Percentiles rank a stretch among this genome's conserved stretches.
phyloP scores from a whole-genome alignment of 805 yeast genomes.

The Saccharomycodes ludwigii region DNA sequence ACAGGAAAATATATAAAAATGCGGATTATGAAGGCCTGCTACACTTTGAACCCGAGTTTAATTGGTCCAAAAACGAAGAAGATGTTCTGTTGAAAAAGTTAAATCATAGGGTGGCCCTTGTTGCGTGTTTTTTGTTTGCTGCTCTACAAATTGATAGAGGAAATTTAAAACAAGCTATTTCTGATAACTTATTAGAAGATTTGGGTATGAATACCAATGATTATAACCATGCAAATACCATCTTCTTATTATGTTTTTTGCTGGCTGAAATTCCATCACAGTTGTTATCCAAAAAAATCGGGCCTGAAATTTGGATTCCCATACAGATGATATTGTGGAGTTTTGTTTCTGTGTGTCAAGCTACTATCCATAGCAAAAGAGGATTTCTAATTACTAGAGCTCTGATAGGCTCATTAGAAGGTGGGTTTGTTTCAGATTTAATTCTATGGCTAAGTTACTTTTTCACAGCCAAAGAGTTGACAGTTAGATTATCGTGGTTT shows the following conservation, averaged over 20 bases:
- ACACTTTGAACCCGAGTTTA: slow-evolving; percentile 42
- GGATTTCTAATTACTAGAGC: slow-evolving; percentile 37
- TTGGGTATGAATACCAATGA: slow-evolving; percentile 39
- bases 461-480: slow-evolving; percentile 46
- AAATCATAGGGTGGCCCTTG: slow-evolving; percentile 40
- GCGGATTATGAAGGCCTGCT: slow-evolving; percentile 40
- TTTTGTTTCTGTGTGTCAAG: slow-evolving; percentile 40
- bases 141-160: slow-evolving; percentile 47
- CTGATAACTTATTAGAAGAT: slow-evolving; percentile 44
- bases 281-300: slow-evolving; percentile 44
- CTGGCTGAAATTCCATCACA: slow-evolving; percentile 57
- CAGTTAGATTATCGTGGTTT: slow-evolving; percentile 47
- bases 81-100: slow-evolving; percentile 32
- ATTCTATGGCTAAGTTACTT: slow-evolving; percentile 58
- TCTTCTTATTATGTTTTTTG: slow-evolving; percentile 38
- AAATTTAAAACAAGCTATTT: slow-evolving; percentile 43
- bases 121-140: slow-evolving; percentile 46
- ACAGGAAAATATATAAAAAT: slow-evolving; percentile 32
- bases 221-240: slow-evolving; percentile 45
- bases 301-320: slow-evolving; percentile 53
- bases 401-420: slow-evolving; percentile 43
- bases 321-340: slow-evolving; percentile 48
- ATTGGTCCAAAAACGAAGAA: slow-evolving; percentile 44
- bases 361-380: slow-evolving; percentile 27
- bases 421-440: slow-evolving; percentile 57